Evolutionary conservation across 164 flowering plant genomes (phyloP).

Genomic region (Vitis vinifera): ASM3070453v1 NC_081822.1:3119501-3120000

Average conservation of each 20-base stretch:
- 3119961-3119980: conserved; percentile 90
- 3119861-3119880: conserved; percentile 9
- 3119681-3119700: not conserved
- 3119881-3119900: conserved; percentile 16
- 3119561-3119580: conserved; percentile 4
- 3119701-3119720: no score
- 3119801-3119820: not conserved
- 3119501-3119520: not conserved
- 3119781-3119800: not conserved
- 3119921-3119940: conserved; percentile 82
- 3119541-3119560: not conserved
- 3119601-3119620: not conserved
- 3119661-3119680: not conserved
- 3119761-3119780: not conserved
- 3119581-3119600: not conserved
- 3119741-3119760: no score
- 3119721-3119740: no score
- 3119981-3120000: conserved; percentile 86
- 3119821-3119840: conserved; percentile 4
- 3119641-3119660: not conserved
- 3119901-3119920: conserved; percentile 85
- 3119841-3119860: conserved; percentile 3
- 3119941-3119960: conserved; percentile 79
- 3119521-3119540: not conserved
- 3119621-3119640: not conserved